Conservation (phyloP, 2,329 filamentous ascomycete genomes). For the Ambrosiella cleistominuta region DNA sequence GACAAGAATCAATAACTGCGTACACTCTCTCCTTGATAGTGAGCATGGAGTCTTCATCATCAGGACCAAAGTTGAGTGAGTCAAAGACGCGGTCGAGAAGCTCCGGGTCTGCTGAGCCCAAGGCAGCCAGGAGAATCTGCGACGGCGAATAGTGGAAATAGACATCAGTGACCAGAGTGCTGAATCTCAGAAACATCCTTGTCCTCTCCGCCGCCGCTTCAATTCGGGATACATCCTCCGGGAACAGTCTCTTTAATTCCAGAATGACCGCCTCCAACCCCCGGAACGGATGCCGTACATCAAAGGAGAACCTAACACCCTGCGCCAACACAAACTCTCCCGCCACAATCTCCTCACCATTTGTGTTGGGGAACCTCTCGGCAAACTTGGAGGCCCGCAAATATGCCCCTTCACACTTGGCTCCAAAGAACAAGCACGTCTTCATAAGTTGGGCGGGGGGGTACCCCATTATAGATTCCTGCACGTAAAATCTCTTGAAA, state of each 20-base stretch:
- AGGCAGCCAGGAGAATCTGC: constrained; percentile 76
- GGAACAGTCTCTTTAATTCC: constrained; percentile 54
- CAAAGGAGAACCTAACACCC: constrained; percentile 81
- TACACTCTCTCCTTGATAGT: constrained; percentile 30
- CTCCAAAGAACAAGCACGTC: constrained; percentile 80
- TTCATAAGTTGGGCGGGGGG: constrained; percentile 77
- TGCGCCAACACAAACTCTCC: constrained; percentile 89
- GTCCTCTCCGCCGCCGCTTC: constrained; percentile 53
- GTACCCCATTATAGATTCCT: constrained; percentile 92
- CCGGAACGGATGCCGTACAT: constrained; percentile 78
- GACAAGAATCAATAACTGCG: constrained; percentile 31
- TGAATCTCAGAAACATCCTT: constrained; percentile 56
- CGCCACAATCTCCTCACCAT: constrained; percentile 65
- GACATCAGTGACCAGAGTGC: constrained; percentile 75
- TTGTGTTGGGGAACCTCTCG: constrained; percentile 50
- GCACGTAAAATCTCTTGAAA: constrained; percentile 85
- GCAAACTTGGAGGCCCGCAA: constrained; percentile 48
- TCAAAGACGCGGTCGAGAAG: constrained; percentile 27
- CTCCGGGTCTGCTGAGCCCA: constrained; percentile 55
- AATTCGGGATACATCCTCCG: constrained; percentile 36
- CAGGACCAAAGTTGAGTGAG: constrained; percentile 16
- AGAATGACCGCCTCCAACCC: constrained; percentile 73
- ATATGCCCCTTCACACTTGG: constrained; percentile 79
- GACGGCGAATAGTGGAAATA: constrained; percentile 93
- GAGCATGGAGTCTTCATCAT: constrained; percentile 13